phyloP scores from a whole-genome alignment of 352 stramenopile species.

The Pythium folliculosum region DNA sequence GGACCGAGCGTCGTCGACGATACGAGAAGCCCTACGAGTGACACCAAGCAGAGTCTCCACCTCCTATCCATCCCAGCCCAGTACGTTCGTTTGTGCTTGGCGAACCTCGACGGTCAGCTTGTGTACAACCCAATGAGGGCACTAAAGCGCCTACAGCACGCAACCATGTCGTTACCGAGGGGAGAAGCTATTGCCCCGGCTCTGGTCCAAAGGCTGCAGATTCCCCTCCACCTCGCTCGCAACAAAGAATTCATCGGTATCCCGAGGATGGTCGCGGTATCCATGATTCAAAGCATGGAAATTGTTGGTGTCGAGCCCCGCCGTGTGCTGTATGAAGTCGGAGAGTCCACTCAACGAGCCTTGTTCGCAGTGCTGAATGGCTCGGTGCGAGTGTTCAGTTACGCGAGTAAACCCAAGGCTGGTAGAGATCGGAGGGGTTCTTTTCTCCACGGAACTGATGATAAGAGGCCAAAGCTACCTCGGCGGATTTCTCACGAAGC shows the following conservation, averaged over 20 bases:
- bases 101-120: conserved; percentile 35
- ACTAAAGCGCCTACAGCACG: conserved; percentile 35
- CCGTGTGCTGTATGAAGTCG: conserved; percentile 26
- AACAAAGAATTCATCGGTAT: conserved; percentile 19
- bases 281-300: conserved; percentile 27
- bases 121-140: conserved; percentile 46
- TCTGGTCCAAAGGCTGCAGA: conserved; percentile 17
- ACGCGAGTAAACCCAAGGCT: conserved; percentile 16
- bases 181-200: neutral
- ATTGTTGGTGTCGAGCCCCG: conserved; percentile 17
- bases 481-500: conserved; percentile 20
- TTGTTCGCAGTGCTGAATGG: conserved; percentile 27
- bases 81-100: conserved; percentile 35
- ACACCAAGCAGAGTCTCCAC: conserved; percentile 12
- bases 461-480: conserved; percentile 29
- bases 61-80: conserved; percentile 36
- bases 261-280: neutral
- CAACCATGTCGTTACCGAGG: conserved; percentile 2
- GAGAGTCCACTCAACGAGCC: conserved; percentile 1
- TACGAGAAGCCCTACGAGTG: neutral
- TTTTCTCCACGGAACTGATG: conserved; percentile 9
- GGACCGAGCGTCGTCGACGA: conserved; percentile 3
- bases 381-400: conserved; percentile 24
- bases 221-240: conserved; percentile 3
- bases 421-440: conserved; percentile 15